A percentile compares a stretch with the other conserved stretches of the same genome.
Conservation (phyloP, 495 filamentous ascomycete genomes). For the Chaetomium cochliodes region DNA sequence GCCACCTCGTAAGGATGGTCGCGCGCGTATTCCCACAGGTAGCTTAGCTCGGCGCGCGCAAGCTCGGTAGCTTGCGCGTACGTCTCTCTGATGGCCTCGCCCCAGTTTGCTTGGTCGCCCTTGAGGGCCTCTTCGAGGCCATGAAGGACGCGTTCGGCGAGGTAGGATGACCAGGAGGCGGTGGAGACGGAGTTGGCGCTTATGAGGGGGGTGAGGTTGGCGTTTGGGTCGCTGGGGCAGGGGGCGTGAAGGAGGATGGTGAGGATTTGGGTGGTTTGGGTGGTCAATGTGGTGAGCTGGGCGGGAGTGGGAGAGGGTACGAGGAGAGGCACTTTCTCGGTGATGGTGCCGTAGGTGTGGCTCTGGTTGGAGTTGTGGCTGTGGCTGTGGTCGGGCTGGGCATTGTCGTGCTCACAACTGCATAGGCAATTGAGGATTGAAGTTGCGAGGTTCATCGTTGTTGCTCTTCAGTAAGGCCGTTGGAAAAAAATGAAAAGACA, state of each 20-base stretch:
- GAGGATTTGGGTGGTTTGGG: background rate
- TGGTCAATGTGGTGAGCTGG: too few species aligned
- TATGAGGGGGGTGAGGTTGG: conserved; percentile 1
- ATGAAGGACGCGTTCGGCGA: conserved; percentile 22
- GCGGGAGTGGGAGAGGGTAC: too few species aligned
- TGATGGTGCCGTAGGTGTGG: too few species aligned
- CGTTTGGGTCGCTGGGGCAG: background rate
- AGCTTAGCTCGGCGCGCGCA: conserved; percentile 10
- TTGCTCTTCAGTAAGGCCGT: too few species aligned
- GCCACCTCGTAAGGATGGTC: conserved; percentile 25
- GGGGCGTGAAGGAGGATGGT: background rate
- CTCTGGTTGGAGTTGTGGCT: too few species aligned
- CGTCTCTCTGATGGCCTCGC: conserved; percentile 21
- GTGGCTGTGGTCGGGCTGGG: too few species aligned
- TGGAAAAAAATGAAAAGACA: too few species aligned
- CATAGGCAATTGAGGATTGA: too few species aligned
- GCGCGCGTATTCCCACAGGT: conserved; percentile 22
- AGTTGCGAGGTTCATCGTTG: too few species aligned
- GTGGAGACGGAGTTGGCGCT: background rate
- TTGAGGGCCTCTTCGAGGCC: conserved; percentile 19
- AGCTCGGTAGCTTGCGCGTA: conserved; percentile 14
- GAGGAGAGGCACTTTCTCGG: too few species aligned
- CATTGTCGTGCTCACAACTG: too few species aligned
- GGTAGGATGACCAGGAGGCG: conserved; percentile 19
- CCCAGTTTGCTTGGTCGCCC: conserved; percentile 15